phyloP scores from a whole-genome alignment of 441 rosid species.

The Metrosideros polymorpha region DNA sequence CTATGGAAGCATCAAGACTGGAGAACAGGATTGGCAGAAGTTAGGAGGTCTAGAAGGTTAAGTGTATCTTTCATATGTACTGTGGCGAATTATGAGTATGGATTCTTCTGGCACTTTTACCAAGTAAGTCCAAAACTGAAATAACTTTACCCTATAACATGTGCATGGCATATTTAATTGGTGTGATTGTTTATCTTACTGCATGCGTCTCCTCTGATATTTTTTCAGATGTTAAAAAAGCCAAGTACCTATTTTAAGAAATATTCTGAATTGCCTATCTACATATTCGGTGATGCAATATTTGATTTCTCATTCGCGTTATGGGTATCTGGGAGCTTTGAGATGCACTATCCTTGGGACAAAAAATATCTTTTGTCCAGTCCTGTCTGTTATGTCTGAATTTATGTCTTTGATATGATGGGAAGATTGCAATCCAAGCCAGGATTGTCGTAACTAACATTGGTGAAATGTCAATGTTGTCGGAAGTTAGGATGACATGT shows the following conservation, averaged over 20 bases:
- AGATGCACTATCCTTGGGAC: background rate
- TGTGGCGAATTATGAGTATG: constrained; percentile 87
- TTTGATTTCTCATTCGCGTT: background rate
- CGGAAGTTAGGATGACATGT: constrained; percentile 2
- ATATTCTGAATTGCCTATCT: background rate
- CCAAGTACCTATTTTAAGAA: background rate
- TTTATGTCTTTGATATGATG: background rate
- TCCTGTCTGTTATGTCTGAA: background rate
- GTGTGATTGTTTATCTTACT: background rate
- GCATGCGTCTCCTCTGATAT: background rate
- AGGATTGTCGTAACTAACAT: background rate
- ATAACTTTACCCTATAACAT: background rate
- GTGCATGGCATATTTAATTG: background rate
- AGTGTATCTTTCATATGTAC: constrained; percentile 75
- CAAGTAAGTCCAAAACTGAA: constrained; percentile 42
- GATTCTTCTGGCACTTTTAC: constrained; percentile 89
- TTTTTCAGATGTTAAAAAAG: background rate
- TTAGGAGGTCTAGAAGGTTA: constrained; percentile 77
- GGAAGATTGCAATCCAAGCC: background rate
- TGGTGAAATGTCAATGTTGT: background rate
- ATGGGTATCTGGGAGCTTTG: background rate
- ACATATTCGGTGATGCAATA: background rate
- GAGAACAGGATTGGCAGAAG: constrained; percentile 95
- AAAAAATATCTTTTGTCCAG: background rate
- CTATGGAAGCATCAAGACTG: constrained; percentile 96